Evolutionary conservation across 2,329 filamentous ascomycete species (phyloP), one percentile per base, ranked within the genome.

Genomic region (Knoxdaviesia proteae): DNA sequence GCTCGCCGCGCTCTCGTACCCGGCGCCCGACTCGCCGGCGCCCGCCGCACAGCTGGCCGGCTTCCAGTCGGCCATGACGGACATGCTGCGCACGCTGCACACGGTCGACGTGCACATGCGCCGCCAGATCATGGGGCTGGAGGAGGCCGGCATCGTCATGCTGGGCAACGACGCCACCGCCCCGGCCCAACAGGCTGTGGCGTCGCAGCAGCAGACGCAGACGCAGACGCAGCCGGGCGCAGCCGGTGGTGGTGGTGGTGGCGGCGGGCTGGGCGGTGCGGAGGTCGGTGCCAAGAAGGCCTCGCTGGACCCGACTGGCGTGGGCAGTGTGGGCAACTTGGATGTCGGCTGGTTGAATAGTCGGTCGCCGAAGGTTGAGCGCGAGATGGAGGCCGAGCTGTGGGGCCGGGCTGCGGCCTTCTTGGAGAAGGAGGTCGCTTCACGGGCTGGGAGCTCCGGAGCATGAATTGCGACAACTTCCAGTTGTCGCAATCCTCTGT

Each of bases 311-410:
- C 65, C 75, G 36, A 62, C 72, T 38, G 71, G 67, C 36, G 59
- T 64, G 44, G 72, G 65, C 29, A 65, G 64, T 50, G 69, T 74
- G 34, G 71, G 70, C 7, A 63, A 61, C 32, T 64, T 94, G 42
- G 87, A 94, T 54, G 78, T 92, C 9, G 87, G 87, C 33, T 88
- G 82, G 74, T 60, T 96, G 51, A 96, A 94, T 55, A 87, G 83
- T 52, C 71, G 84, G 45, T 84, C 82, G 47, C 80, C 82, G 48
- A 79, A 79, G 48, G 81, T 92, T 29, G 83, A 83, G 44, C 73
- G 77, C 52, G 80, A 84, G 48, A 90, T 88, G 68, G 84, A 92
- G 54, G 72, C 73, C 2, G 84, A 94, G 60, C 61, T 93, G 38
- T 80, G 88, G 74, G 67, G 47, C 5, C 59, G 58, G 43, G 58